These are phyloP conservation scores for Chaetomium strumarium DNA, from an alignment of 2,329 filamentous ascomycete species.

Conservation along the genomic window DNA sequence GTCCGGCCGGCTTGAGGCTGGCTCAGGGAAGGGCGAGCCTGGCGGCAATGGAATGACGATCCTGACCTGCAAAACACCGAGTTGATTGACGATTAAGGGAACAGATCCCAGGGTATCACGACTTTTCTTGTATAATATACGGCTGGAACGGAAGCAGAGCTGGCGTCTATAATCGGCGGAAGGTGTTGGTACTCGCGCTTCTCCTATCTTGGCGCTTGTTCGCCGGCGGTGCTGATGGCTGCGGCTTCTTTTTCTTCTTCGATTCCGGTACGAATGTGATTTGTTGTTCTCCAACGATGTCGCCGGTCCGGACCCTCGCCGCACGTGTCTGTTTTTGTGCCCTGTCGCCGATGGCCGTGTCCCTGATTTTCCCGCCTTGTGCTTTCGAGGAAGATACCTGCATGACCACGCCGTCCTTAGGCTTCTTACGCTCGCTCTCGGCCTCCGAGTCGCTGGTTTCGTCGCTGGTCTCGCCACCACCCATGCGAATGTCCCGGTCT, in stretches of 20 bases:
- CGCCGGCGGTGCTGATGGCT: conserved; percentile 30
- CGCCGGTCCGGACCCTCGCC: conserved; percentile 39
- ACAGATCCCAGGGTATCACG: conserved; percentile 14
- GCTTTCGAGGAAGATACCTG: conserved; percentile 60
- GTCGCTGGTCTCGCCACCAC: conserved; percentile 9
- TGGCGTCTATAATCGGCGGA: conserved; percentile 54
- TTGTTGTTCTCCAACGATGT: conserved; percentile 57
- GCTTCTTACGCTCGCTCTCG: conserved; percentile 39
- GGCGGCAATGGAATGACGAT: background rate
- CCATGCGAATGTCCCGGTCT: conserved; percentile 6
- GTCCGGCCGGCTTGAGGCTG: background rate
- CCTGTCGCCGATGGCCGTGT: conserved; percentile 53
- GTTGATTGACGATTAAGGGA: conserved; percentile 4
- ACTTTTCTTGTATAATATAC: conserved; percentile 24
- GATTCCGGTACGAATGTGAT: conserved; percentile 66
- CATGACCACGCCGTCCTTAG: conserved; percentile 47
- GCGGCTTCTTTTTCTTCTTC: conserved; percentile 43
- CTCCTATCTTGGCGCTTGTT: conserved; percentile 40
- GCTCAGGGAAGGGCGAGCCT: background rate
- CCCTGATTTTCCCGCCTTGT: conserved; percentile 49
- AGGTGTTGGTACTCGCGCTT: conserved; percentile 71
- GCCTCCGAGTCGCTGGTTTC: conserved; percentile 30
- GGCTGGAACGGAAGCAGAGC: conserved; percentile 15
- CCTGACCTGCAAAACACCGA: background rate
- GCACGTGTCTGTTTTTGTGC: conserved; percentile 44